phyloP scores from a whole-genome alignment of 371 early-diverging fungal genomes.

The Blakeslea trispora region DNA sequence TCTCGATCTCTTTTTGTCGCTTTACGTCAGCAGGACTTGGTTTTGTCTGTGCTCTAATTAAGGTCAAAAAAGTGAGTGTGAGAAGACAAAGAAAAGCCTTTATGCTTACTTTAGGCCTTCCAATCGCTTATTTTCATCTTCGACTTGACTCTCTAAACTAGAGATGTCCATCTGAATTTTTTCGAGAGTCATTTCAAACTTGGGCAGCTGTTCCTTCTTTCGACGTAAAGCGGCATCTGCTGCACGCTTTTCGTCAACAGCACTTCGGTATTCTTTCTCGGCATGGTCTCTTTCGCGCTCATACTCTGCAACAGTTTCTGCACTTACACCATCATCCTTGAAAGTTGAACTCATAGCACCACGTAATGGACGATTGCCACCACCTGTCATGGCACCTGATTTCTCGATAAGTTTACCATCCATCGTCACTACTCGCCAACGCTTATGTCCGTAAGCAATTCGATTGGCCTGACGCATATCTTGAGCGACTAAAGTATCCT shows the following conservation, averaged over 20 bases:
- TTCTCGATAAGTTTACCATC: constrained; percentile 97
- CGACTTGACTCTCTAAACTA: constrained; percentile 63
- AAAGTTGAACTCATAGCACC: constrained; percentile 90
- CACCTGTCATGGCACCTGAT: constrained; percentile 98
- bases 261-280: constrained; percentile 57
- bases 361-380: constrained; percentile 71
- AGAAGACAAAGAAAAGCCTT: no score
- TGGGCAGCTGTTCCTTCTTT: constrained; percentile 61
- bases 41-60: constrained; percentile 34
- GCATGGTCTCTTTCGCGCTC: constrained; percentile 59
- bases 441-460: constrained; percentile 83
- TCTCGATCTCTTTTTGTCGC: constrained; percentile 35
- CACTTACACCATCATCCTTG: constrained; percentile 57
- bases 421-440: constrained; percentile 96
- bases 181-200: constrained; percentile 64
- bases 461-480: constrained; percentile 90
- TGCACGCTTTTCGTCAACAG: constrained; percentile 52
- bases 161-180: constrained; percentile 79
- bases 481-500: constrained; percentile 93
- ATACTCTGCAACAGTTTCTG: constrained; percentile 58
- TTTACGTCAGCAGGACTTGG: constrained; percentile 55
- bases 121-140: constrained; percentile 60
- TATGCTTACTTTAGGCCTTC: constrained; percentile 57
- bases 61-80: no score
- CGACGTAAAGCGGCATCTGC: constrained; percentile 56